Percentiles rank a stretch among this genome's conserved stretches.
phyloP scores from a whole-genome alignment of 345 rosid species.

The Limnanthes douglasii region DNA sequence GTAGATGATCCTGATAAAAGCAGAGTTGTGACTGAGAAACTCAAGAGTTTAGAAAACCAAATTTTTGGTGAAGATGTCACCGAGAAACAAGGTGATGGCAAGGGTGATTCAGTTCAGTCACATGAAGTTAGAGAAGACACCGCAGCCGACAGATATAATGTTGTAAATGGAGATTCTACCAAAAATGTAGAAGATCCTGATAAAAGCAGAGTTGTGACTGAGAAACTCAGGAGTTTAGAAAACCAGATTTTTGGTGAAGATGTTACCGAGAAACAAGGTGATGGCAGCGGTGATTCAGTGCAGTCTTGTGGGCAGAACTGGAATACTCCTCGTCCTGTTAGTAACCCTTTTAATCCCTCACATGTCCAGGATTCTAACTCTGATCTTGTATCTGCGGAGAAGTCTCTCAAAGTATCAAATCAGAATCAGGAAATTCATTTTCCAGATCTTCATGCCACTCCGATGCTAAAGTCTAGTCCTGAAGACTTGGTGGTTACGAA shows the following conservation, averaged over 20 bases:
- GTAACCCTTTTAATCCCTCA: slow-evolving; percentile 11
- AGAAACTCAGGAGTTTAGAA: too few relatives aligned
- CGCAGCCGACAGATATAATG: too few relatives aligned
- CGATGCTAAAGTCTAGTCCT: slow-evolving; percentile 28
- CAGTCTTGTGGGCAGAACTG: slow-evolving; percentile 29
- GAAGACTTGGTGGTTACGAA: slow-evolving; percentile 29
- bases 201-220: too few relatives aligned
- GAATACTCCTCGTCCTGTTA: slow-evolving; percentile 14
- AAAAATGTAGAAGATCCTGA: slow-evolving; percentile 9
- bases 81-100: slow-evolving; percentile 19
- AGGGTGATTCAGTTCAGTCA: slow-evolving; percentile 20
- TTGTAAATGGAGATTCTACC: slow-evolving; percentile 10
- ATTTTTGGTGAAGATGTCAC: slow-evolving; percentile 6
- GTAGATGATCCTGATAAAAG: too few relatives aligned
- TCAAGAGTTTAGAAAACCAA: slow-evolving; percentile 7
- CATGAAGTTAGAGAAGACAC: too few relatives aligned
- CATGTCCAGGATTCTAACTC: slow-evolving; percentile 22
- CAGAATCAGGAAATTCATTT: slow-evolving; percentile 29
- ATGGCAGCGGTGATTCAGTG: slow-evolving; percentile 22
- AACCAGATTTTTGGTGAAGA: too few relatives aligned
- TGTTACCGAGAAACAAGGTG: slow-evolving; percentile 16
- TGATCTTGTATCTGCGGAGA: slow-evolving; percentile 18
- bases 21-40: too few relatives aligned
- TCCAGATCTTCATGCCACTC: slow-evolving; percentile 32
- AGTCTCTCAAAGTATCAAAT: slow-evolving; percentile 24